Percentiles rank a stretch among this genome's conserved stretches.
phyloP scores from a whole-genome alignment of 1,284 basidiomycete genomes.

The Fomes fomentarius region DNA sequence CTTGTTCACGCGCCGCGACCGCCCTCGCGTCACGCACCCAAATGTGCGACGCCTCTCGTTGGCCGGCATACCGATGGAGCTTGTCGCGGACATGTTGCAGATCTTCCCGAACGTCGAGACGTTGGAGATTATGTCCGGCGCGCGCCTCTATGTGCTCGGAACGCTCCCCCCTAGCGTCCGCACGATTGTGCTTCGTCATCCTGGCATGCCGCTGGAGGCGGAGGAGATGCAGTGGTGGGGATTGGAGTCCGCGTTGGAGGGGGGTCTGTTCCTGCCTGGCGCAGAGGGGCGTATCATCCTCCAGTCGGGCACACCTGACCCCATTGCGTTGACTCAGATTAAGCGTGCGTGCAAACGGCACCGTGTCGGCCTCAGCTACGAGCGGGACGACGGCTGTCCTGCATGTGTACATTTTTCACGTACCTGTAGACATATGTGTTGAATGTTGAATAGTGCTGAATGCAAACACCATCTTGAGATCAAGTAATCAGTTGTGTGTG shows the following conservation, averaged over 20 bases:
- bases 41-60: slow-evolving; percentile 30
- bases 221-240: slow-evolving; percentile 21
- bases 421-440: no score
- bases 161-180: slow-evolving; percentile 27
- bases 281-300: slow-evolving; percentile 13
- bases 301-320: slow-evolving; percentile 21
- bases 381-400: slow-evolving; percentile 9
- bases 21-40: slow-evolving; percentile 20
- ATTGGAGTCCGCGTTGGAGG: slow-evolving; percentile 18
- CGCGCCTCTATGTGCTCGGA: slow-evolving; percentile 18
- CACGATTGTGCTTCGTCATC: slow-evolving; percentile 26
- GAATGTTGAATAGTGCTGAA: no score
- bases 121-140: slow-evolving; percentile 26
- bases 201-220: slow-evolving; percentile 3
- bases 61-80: slow-evolving; percentile 30
- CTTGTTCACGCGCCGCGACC: slow-evolving; percentile 19
- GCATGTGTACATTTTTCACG: no score
- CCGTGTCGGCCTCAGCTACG: slow-evolving; percentile 15
- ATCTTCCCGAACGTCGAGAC: slow-evolving; percentile 30
- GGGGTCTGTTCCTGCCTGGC: slow-evolving; percentile 11
- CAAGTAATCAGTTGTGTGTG: background rate
- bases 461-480: no score
- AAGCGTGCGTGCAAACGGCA: slow-evolving; percentile 15
- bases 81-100: slow-evolving; percentile 31
- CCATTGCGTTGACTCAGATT: slow-evolving; percentile 11